Conservation (phyloP, 768 basidiomycete species). For the Cystobasidium tubakii region DNA sequence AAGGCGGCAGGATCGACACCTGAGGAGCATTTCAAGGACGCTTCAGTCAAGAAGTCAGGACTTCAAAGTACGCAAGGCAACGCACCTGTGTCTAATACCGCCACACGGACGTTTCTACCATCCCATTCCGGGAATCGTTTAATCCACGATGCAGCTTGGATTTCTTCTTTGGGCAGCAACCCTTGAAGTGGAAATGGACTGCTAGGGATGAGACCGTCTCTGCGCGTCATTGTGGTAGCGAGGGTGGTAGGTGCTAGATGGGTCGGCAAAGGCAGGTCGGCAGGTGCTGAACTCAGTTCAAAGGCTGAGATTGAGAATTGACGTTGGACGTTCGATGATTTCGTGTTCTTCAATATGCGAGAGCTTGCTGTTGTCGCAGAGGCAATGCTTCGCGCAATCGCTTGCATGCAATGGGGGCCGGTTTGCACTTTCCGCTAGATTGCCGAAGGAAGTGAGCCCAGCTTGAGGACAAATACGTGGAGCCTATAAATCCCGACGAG, state of each 20-base stretch:
- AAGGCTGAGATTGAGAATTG: neutral
- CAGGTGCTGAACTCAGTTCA: neutral
- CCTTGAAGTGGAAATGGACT: conserved; percentile 7
- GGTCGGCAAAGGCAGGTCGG: neutral
- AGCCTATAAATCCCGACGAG: no score
- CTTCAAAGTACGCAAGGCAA: neutral
- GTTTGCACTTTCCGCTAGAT: neutral
- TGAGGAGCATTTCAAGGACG: neutral
- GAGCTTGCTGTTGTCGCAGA: conserved; percentile 1
- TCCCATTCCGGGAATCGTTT: conserved; percentile 17
- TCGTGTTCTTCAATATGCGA: neutral
- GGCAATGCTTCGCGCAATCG: neutral
- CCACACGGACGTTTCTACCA: conserved; percentile 16
- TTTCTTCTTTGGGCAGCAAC: conserved; percentile 35
- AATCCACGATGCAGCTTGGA: conserved; percentile 21
- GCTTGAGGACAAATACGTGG: neutral
- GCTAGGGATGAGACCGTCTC: conserved; percentile 4
- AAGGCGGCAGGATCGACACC: conserved; percentile 37
- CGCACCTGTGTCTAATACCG: conserved; percentile 36
- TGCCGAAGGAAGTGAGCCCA: neutral
- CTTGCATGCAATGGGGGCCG: conserved; percentile 9
- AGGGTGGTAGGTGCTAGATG: neutral
- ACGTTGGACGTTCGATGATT: neutral
- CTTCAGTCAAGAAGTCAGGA: neutral
- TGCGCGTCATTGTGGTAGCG: conserved; percentile 9